Conservation (phyloP, 202 grass and related monocot genomes). For the Setaria italica region DNA sequence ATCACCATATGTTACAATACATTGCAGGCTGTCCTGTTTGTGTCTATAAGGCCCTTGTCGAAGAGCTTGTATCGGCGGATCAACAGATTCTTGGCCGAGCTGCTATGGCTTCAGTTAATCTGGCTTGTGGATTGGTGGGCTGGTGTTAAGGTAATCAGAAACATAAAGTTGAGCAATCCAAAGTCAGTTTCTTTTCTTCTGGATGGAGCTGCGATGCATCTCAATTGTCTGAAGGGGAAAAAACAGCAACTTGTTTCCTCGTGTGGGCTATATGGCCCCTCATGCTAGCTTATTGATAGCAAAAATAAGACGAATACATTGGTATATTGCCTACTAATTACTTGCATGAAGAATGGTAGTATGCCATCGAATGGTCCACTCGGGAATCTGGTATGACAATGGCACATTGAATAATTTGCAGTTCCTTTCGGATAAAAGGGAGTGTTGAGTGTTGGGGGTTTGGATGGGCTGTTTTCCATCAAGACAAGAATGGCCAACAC, state of each 20-base stretch:
- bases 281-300: neutral
- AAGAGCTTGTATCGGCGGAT: conserved; percentile 72
- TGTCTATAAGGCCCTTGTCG: conserved; percentile 69
- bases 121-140: conserved; percentile 96
- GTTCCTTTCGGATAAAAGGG: neutral
- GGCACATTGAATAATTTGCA: neutral
- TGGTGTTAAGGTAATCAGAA: conserved; percentile 67
- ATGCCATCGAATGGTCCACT: neutral
- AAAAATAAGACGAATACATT: neutral
- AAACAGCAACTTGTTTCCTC: neutral
- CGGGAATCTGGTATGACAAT: neutral
- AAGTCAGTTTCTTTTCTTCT: neutral
- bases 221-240: neutral
- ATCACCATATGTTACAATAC: neutral
- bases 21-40: conserved; percentile 59
- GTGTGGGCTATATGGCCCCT: neutral
- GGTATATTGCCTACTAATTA: neutral
- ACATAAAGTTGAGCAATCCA: neutral
- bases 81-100: conserved; percentile 71
- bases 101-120: conserved; percentile 83
- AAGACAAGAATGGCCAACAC: neutral
- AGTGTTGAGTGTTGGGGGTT: neutral
- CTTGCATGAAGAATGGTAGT: neutral
- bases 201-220: neutral
- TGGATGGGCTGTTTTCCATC: conserved; percentile 4